Percentiles rank a stretch among this genome's conserved stretches.
Evolutionary conservation across 805 yeast genomes (phyloP).

Genomic region (Zygoascus tannicola): DNA sequence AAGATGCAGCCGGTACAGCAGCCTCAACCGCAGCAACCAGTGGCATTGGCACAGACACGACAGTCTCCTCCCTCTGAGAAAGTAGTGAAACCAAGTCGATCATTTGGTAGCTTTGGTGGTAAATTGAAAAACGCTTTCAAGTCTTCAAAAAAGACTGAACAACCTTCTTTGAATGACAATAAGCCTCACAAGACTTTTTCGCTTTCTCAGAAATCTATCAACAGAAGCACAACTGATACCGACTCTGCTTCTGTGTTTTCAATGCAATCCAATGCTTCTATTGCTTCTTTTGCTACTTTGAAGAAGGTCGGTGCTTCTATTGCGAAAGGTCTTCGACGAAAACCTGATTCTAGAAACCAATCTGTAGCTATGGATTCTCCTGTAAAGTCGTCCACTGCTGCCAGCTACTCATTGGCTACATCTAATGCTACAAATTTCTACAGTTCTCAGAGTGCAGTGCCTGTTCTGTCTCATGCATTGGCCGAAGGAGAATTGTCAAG

Average conservation of each 20-base stretch:
- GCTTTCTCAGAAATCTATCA: neutral
- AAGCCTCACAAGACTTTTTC: neutral
- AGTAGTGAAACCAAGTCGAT: neutral
- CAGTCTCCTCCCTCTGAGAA: neutral
- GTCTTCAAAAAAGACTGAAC: neutral
- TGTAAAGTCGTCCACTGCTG: neutral
- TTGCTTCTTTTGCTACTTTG: constrained; percentile 21
- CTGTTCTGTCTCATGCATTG: constrained; percentile 13
- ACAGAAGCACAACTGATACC: neutral
- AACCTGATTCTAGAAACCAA: neutral
- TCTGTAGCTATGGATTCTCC: neutral
- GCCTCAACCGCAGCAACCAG: neutral
- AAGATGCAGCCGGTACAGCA: neutral
- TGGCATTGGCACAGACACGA: neutral
- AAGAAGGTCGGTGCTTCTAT: constrained; percentile 9
- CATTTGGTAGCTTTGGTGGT: neutral
- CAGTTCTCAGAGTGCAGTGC: constrained; percentile 4
- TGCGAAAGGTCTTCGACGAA: neutral
- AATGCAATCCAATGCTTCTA: constrained; percentile 20
- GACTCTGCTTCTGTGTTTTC: constrained; percentile 22
- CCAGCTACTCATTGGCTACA: neutral
- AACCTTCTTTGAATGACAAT: neutral
- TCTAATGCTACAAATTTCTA: neutral
- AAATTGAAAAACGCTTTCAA: neutral
- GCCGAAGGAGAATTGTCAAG: constrained; percentile 13